A percentile compares a stretch with the other conserved stretches of the same genome.
Evolutionary conservation across 2,329 filamentous ascomycete genomes (phyloP).

Genomic region (Botrytis squamosa): DNA sequence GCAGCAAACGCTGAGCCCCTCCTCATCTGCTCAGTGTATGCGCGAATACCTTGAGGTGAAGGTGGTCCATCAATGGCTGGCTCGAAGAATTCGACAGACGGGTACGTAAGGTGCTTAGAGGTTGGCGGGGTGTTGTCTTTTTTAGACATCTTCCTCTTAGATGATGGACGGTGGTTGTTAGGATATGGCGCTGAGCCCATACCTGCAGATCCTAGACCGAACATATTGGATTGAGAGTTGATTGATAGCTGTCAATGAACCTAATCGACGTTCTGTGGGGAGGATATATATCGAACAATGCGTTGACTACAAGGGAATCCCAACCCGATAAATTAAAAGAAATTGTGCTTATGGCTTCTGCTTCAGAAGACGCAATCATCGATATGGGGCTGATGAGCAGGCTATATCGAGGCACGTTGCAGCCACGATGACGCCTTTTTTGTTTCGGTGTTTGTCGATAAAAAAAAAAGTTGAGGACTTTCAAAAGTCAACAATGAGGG

Average conservation of each 20-base stretch:
- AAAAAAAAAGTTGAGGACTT: conserved; percentile 8
- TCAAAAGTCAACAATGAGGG: conserved; percentile 13
- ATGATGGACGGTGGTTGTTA: not conserved
- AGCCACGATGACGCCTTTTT: conserved; percentile 22
- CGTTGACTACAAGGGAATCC: conserved; percentile 14
- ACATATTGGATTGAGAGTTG: conserved; percentile 16
- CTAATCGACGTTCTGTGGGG: conserved; percentile 18
- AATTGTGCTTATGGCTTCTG: conserved; percentile 21
- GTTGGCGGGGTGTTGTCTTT: conserved; percentile 6
- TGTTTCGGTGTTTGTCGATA: conserved; percentile 15
- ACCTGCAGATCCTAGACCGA: conserved; percentile 17
- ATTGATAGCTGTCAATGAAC: conserved; percentile 13
- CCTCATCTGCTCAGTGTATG: conserved; percentile 59
- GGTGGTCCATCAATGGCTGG: conserved; percentile 61
- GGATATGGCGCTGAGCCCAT: conserved; percentile 6
- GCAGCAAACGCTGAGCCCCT: conserved; percentile 50
- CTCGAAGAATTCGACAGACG: conserved; percentile 48
- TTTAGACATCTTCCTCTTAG: conserved; percentile 14
- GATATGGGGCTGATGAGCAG: conserved; percentile 7
- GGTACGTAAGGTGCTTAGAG: conserved; percentile 12
- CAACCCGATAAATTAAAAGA: conserved; percentile 14
- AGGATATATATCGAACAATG: conserved; percentile 21
- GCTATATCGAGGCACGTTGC: conserved; percentile 21
- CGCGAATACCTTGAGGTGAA: conserved; percentile 58
- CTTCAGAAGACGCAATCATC: conserved; percentile 23